Conservation (phyloP, 257 asterid genomes). For the Lithospermum erythrorhizon region DNA sequence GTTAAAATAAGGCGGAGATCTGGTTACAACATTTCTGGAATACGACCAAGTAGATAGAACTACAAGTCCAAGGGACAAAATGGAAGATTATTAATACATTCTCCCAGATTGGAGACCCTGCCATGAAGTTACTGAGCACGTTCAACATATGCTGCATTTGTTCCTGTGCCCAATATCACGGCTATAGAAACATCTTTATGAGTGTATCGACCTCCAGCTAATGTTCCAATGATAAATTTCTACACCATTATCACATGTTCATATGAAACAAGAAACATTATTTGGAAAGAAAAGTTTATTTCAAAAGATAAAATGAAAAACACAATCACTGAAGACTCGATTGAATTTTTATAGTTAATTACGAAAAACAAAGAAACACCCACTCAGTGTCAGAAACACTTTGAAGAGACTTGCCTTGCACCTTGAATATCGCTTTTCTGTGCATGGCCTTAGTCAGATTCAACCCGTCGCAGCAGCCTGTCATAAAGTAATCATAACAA, state of each 20-base stretch:
- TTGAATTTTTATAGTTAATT: background rate
- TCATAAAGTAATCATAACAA: conserved; percentile 5
- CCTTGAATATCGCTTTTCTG: conserved; percentile 61
- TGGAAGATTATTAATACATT: conserved; percentile 43
- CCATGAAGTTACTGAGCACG: conserved; percentile 89
- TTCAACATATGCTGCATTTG: conserved; percentile 87
- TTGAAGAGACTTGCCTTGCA: too few species aligned
- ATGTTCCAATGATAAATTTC: conserved; percentile 82
- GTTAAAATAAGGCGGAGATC: background rate
- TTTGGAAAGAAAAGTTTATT: background rate
- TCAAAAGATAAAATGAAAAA: background rate
- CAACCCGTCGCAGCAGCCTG: conserved; percentile 78
- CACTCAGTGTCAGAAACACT: too few species aligned
- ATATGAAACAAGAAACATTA: conserved; percentile 2
- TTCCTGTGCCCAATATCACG: conserved; percentile 86
- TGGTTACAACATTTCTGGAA: background rate
- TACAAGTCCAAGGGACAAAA: background rate
- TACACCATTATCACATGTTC: conserved; percentile 31
- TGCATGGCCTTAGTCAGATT: conserved; percentile 63
- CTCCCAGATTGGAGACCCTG: conserved; percentile 83
- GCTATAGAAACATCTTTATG: conserved; percentile 63
- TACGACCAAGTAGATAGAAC: background rate
- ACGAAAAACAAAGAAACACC: background rate
- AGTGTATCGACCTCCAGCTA: conserved; percentile 76
- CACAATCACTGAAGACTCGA: background rate